A percentile compares a stretch with the other conserved stretches of the same genome.
Conservation (phyloP, 1,139 yeast species). For the Entelexis sorbosivorans region DNA sequence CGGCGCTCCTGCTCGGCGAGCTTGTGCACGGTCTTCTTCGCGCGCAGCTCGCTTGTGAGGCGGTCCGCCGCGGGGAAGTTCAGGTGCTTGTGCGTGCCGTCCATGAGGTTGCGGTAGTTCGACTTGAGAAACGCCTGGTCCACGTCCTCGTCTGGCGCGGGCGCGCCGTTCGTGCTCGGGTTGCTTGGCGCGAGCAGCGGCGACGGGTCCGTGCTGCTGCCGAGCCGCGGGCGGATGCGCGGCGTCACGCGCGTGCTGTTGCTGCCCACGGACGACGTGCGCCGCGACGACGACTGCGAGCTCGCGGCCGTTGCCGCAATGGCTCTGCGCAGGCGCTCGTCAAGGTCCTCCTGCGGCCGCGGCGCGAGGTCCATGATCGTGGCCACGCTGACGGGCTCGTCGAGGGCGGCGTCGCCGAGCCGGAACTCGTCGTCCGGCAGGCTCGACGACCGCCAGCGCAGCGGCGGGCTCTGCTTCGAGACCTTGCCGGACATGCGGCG, state of each 20-base stretch:
- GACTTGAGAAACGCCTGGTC: conserved; percentile 24
- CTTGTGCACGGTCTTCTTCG: conserved; percentile 61
- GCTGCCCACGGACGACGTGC: conserved; percentile 10
- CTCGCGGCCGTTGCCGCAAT: conserved; percentile 17
- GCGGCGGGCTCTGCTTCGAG: conserved; percentile 15
- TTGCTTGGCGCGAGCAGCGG: conserved; percentile 10
- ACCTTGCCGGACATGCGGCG: conserved; percentile 12
- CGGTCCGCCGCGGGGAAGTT: conserved; percentile 36
- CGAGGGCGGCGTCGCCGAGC: conserved; percentile 19
- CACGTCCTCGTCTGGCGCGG: background rate
- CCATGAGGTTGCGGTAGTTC: conserved; percentile 37
- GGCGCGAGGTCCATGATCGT: conserved; percentile 3
- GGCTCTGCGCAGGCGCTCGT: conserved; percentile 18
- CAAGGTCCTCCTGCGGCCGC: conserved; percentile 15
- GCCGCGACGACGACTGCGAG: conserved; percentile 13
- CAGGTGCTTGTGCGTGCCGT: conserved; percentile 35
- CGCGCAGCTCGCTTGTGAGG: conserved; percentile 32
- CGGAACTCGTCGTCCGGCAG: conserved; percentile 17
- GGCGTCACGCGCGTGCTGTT: conserved; percentile 16
- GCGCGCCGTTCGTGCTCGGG: background rate
- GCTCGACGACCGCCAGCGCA: conserved; percentile 10
- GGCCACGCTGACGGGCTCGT: conserved; percentile 1
- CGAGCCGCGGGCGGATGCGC: conserved; percentile 17
- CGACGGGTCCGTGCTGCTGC: conserved; percentile 18
- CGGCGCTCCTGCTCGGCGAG: conserved; percentile 94